These are phyloP conservation scores for Coniella lustricola DNA, from an alignment of 2,329 filamentous ascomycete genomes.

Conservation along the genomic window DNA sequence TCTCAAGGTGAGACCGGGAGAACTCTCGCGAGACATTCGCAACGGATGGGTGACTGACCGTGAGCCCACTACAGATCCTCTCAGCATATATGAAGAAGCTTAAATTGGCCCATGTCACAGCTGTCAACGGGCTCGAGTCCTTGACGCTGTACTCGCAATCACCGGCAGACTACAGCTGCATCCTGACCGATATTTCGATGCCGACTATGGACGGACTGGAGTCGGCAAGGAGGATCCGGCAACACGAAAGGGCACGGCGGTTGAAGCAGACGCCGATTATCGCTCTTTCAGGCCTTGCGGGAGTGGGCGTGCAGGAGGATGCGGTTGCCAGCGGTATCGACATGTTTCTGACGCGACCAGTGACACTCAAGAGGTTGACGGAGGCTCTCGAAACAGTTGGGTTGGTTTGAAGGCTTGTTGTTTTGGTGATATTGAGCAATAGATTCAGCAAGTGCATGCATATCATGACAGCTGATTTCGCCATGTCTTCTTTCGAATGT, in stretches of 20 bases:
- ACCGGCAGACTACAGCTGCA: slow-evolving; percentile 21
- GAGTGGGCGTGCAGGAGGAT: slow-evolving; percentile 42
- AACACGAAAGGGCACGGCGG: slow-evolving; percentile 36
- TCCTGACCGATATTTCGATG: slow-evolving; percentile 49
- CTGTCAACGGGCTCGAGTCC: slow-evolving; percentile 29
- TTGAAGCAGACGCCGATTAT: slow-evolving; percentile 39
- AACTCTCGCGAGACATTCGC: too few relatives aligned
- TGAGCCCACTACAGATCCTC: slow-evolving; percentile 19
- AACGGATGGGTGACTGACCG: background rate
- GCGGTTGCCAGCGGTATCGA: slow-evolving; percentile 47
- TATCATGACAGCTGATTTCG: too few relatives aligned
- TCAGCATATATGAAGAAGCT: slow-evolving; percentile 30
- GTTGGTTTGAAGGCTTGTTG: background rate
- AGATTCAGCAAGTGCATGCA: background rate
- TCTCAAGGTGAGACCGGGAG: slow-evolving; percentile 18
- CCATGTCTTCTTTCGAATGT: too few relatives aligned
- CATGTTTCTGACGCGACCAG: slow-evolving; percentile 48
- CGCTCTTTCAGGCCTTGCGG: slow-evolving; percentile 46
- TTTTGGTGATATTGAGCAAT: too few relatives aligned
- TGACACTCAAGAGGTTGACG: slow-evolving; percentile 30
- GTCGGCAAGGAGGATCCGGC: slow-evolving; percentile 42
- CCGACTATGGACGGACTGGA: slow-evolving; percentile 48
- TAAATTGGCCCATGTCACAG: slow-evolving; percentile 23
- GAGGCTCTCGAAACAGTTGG: slow-evolving; percentile 11
- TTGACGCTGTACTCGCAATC: slow-evolving; percentile 23